Percentiles rank a stretch among this genome's conserved stretches.
Evolutionary conservation across 1,139 yeast genomes (phyloP).

Genomic region (Pichia sp.): DNA sequence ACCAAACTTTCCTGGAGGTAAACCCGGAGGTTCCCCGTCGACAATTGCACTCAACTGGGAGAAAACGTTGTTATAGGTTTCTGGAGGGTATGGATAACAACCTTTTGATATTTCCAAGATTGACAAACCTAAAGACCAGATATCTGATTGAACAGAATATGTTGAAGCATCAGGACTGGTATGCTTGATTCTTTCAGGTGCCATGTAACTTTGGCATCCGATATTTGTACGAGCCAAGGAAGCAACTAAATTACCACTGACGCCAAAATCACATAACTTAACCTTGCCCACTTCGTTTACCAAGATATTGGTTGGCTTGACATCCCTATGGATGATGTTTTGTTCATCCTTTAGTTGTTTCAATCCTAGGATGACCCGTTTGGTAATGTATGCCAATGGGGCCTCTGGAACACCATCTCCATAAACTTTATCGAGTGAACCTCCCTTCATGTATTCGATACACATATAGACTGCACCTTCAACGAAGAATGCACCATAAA

Average conservation of each 20-base stretch:
- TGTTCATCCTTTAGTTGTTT: conserved; percentile 82
- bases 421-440: conserved; percentile 84
- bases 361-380: conserved; percentile 76
- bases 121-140: conserved; percentile 92
- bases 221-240: conserved; percentile 93
- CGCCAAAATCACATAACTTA: conserved; percentile 95
- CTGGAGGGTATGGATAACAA: conserved; percentile 91
- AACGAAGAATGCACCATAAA: conserved; percentile 93
- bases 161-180: conserved; percentile 61
- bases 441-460: conserved; percentile 98
- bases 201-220: conserved; percentile 99
- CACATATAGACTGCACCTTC: conserved; percentile 99
- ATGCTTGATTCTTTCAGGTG: conserved; percentile 90
- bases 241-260: conserved; percentile 90
- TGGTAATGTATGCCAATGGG: conserved; percentile 75
- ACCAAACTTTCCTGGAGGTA: conserved; percentile 56
- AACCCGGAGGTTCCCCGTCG: conserved; percentile 88
- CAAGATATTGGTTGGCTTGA: conserved; percentile 91
- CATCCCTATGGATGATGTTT: conserved; percentile 94
- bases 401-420: conserved; percentile 68
- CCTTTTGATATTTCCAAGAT: conserved; percentile 89
- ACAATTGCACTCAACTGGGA: conserved; percentile 94
- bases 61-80: conserved; percentile 83
- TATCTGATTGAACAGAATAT: conserved; percentile 90
- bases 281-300: conserved; percentile 79